Evolutionary conservation across 2,329 filamentous ascomycete species (phyloP).

Genomic region (Xylariales sp.): DNA sequence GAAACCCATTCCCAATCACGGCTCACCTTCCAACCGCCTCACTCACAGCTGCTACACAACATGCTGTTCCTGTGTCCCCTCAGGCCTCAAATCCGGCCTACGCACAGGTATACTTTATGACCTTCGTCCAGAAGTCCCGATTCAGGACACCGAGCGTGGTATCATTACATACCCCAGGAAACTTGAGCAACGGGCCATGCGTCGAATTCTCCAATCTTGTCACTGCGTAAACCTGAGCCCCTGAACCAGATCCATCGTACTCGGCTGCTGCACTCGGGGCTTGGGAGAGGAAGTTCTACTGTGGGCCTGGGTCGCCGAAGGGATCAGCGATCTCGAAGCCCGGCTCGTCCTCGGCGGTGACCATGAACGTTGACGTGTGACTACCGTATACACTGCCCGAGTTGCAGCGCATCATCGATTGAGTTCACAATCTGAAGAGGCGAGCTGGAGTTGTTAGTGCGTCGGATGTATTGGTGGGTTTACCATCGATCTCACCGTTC

Average conservation of each 20-base stretch:
- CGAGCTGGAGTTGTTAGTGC: conserved; percentile 14
- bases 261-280: conserved; percentile 11
- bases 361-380: conserved; percentile 8
- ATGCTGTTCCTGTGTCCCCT: conserved; percentile 15
- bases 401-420: conserved; percentile 19
- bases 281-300: conserved; percentile 16
- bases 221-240: conserved; percentile 16
- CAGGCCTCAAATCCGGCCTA: conserved; percentile 16
- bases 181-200: conserved; percentile 12
- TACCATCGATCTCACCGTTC: conserved; percentile 14
- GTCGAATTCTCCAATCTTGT: conserved; percentile 3
- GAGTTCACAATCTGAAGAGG: conserved; percentile 17
- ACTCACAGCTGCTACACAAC: conserved; percentile 7
- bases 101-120: conserved; percentile 18
- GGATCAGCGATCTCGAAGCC: conserved; percentile 16
- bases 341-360: conserved; percentile 13
- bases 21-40: no score
- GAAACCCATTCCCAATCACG: no score
- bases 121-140: conserved; percentile 17
- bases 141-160: conserved; percentile 17
- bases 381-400: conserved; percentile 7
- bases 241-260: conserved; percentile 15
- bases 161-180: conserved; percentile 17
- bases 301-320: conserved; percentile 18
- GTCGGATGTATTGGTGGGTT: conserved; percentile 18